Base-by-base conservation (phyloP, 2,329 filamentous ascomycete genomes). In the Aspergillus cejpii region DNA sequence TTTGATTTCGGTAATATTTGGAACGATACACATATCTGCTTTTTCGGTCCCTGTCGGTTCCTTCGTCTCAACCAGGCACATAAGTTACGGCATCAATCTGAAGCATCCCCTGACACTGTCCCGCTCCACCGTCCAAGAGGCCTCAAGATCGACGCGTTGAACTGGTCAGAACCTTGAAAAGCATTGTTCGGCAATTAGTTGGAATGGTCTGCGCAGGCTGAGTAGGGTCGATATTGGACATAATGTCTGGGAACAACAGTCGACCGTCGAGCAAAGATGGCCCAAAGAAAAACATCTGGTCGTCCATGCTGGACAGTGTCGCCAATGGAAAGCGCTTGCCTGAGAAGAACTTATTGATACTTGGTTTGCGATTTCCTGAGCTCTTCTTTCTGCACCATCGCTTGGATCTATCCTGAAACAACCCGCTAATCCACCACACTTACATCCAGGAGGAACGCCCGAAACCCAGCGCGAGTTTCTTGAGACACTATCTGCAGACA, bases 291-390 rank as follows among this genome's bases (percentile, higher is more conserved):
- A 87, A 94, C 64, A 83, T 96, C 68, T 96, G 91, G 91, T 90
- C 85, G 49, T 89, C 87, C 36, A 87, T 96, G 85, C 77, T 96
- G 55, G 87, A 94, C 67, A 84, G 81, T 42, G 90, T 92, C 56
- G 88, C 90, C 57, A 94, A 86, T 68, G 88, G 87, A 55, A 94
- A 92, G 74, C 80, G 85, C 56, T 73, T 96, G 59, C 87, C 89
- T 5, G 88, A 95, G 70, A 96, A 95, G 78, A 94, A 90, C 64
- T 71, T 96, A 50, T 71, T 96, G 33, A 83, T 96, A 17, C 72
- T 96, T 63, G 89, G 87, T 87, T 75, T 53, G 76, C 58, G 27
- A 27, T 23, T 15, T 38, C 33, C 43, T 34, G 11, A 33, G 33
- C 21, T 29, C 34, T 23, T 8, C 36, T 34, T 41, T 26, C 24